A percentile compares a stretch with the other conserved stretches of the same genome.
Evolutionary conservation across 2,329 filamentous ascomycete species (phyloP).

Genomic region (Calonectria naviculata): DNA sequence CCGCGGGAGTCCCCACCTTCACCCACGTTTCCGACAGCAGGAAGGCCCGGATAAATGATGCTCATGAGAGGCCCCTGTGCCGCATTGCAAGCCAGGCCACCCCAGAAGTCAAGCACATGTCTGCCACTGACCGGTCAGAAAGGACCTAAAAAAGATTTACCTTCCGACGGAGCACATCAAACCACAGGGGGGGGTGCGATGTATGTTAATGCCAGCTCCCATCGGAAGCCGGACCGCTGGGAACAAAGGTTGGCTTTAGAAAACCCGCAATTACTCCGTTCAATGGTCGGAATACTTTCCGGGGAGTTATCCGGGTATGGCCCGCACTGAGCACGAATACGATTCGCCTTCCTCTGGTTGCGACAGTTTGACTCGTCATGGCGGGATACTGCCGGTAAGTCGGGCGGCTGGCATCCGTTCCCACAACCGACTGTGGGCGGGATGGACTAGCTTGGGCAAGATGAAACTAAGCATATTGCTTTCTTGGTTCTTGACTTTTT

Average conservation of each 20-base stretch:
- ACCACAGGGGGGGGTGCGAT: neutral
- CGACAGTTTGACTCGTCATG: conserved; percentile 16
- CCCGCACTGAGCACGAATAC: neutral
- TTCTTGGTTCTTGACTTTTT: neutral
- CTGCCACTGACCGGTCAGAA: conserved; percentile 12
- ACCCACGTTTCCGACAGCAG: conserved; percentile 22
- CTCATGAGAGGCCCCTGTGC: neutral
- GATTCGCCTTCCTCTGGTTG: conserved; percentile 7
- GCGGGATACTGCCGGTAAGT: conserved; percentile 7
- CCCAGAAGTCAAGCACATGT: neutral
- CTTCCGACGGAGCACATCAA: neutral
- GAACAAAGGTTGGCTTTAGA: neutral
- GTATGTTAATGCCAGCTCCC: conserved; percentile 16
- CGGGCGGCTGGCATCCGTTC: neutral
- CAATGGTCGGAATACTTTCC: neutral
- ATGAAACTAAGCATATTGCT: neutral
- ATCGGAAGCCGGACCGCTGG: conserved; percentile 19
- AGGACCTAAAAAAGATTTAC: neutral
- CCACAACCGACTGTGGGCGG: neutral
- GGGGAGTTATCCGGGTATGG: neutral
- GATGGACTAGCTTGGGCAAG: neutral
- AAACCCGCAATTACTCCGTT: neutral
- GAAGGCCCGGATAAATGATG: conserved; percentile 15
- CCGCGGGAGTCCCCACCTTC: conserved; percentile 4
- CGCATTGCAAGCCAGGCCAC: neutral